Conservation (phyloP, 495 filamentous ascomycete species). For the Aspergillus biplanus region DNA sequence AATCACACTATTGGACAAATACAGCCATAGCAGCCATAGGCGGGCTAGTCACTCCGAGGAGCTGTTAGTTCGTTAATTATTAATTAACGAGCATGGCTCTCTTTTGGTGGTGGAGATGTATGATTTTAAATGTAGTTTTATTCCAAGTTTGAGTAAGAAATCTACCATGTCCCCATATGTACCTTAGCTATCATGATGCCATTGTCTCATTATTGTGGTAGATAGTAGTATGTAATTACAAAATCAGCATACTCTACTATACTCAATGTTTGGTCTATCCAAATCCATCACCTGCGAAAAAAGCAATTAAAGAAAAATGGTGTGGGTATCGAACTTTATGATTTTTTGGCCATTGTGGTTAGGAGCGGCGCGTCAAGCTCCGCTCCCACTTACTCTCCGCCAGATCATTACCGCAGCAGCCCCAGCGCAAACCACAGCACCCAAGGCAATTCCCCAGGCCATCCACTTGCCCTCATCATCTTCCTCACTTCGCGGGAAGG, state of each 20-base stretch:
- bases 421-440: slow-evolving; percentile 76
- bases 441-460: slow-evolving; percentile 81
- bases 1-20: not conserved
- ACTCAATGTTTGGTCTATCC: not conserved
- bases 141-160: no score
- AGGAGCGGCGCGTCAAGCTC: slow-evolving; percentile 23
- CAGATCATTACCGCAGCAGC: slow-evolving; percentile 82
- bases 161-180: no score
- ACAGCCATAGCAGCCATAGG: not conserved
- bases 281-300: not conserved
- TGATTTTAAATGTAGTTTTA: no score
- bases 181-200: no score
- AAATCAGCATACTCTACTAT: not conserved
- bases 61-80: no score
- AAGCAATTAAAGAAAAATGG: not conserved
- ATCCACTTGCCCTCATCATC: slow-evolving; percentile 80
- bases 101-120: no score
- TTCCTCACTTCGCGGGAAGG: slow-evolving; percentile 83
- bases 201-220: no score
- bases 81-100: no score
- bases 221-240: no score
- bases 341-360: not conserved
- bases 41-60: no score
- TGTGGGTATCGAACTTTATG: slow-evolving; percentile 22
- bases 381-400: slow-evolving; percentile 54